These are phyloP conservation scores for Polyporus tsugae DNA, from an alignment of 1,284 basidiomycete genomes.

Conservation along the genomic window DNA sequence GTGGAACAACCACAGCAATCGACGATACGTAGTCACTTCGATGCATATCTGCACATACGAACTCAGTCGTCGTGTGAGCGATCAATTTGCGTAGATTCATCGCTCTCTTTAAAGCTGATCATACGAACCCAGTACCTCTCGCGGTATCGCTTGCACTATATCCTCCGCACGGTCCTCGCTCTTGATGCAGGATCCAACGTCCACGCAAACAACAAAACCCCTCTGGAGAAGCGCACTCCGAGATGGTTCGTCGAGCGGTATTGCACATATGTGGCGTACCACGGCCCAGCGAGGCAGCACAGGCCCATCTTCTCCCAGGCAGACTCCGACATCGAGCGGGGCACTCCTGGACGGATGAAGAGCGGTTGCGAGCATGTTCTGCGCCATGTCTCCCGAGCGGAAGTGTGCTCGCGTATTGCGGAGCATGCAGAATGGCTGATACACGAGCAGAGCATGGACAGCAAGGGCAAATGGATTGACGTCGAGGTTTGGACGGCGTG, in stretches of 20 bases:
- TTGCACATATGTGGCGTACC: slow-evolving; percentile 41
- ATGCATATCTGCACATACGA: slow-evolving; percentile 53
- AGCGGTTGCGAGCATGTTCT: slow-evolving; percentile 34
- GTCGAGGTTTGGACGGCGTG: slow-evolving; percentile 54
- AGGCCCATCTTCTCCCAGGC: slow-evolving; percentile 43
- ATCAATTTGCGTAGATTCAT: background rate
- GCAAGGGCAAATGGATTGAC: slow-evolving; percentile 47
- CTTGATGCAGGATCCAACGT: slow-evolving; percentile 38
- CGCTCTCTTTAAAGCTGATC: background rate
- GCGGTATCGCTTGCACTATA: slow-evolving; percentile 37
- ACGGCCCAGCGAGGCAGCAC: slow-evolving; percentile 38
- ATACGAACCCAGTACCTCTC: slow-evolving; percentile 47
- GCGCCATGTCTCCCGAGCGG: slow-evolving; percentile 52
- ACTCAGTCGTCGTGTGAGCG: slow-evolving; percentile 49
- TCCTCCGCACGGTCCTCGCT: slow-evolving; percentile 41
- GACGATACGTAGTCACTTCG: slow-evolving; percentile 50
- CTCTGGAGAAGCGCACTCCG: slow-evolving; percentile 51
- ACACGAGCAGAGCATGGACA: slow-evolving; percentile 42
- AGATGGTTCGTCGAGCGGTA: slow-evolving; percentile 55
- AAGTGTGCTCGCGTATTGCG: slow-evolving; percentile 54
- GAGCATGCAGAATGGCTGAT: slow-evolving; percentile 61
- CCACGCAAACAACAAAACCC: slow-evolving; percentile 23
- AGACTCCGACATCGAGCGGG: slow-evolving; percentile 47
- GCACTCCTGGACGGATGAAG: slow-evolving; percentile 30
- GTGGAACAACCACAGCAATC: slow-evolving; percentile 38